These are phyloP conservation scores for Schizopora paradoxa DNA, from an alignment of 1,284 basidiomycete genomes.

Conservation along the genomic window DNA sequence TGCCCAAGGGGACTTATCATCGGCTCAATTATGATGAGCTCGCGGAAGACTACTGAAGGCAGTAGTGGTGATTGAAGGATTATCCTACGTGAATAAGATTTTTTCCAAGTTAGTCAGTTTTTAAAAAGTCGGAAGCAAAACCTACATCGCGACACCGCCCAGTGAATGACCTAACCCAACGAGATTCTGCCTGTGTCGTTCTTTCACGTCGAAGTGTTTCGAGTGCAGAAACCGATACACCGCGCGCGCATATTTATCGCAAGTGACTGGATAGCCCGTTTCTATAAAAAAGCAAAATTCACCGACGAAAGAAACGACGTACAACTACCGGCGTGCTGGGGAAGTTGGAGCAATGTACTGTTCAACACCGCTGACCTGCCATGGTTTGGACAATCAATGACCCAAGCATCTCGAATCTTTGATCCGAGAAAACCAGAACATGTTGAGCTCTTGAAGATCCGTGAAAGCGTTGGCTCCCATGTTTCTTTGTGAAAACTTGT, in stretches of 20 bases:
- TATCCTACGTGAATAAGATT: slow-evolving; percentile 33
- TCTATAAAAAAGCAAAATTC: slow-evolving; percentile 5
- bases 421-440: slow-evolving; percentile 20
- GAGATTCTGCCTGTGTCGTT: slow-evolving; percentile 43
- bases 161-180: slow-evolving; percentile 59
- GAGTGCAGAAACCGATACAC: slow-evolving; percentile 50
- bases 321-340: slow-evolving; percentile 41
- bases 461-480: slow-evolving; percentile 52
- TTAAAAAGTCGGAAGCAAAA: slow-evolving; percentile 15
- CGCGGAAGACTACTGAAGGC: slow-evolving; percentile 38
- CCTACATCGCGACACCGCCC: slow-evolving; percentile 56
- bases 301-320: slow-evolving; percentile 21
- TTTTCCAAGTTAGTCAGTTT: slow-evolving; percentile 16
- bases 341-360: slow-evolving; percentile 32
- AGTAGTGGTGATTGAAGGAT: slow-evolving; percentile 42
- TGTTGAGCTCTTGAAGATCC: slow-evolving; percentile 30
- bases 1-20: slow-evolving; percentile 45
- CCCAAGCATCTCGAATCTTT: slow-evolving; percentile 43
- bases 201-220: no score
- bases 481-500: slow-evolving; percentile 66
- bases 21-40: slow-evolving; percentile 51
- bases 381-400: slow-evolving; percentile 50
- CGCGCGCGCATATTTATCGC: slow-evolving; percentile 50
- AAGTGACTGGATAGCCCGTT: slow-evolving; percentile 50
- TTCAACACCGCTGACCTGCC: slow-evolving; percentile 42